phyloP scores from a whole-genome alignment of 208 protist species.

The Crithidia mellificae region DNA sequence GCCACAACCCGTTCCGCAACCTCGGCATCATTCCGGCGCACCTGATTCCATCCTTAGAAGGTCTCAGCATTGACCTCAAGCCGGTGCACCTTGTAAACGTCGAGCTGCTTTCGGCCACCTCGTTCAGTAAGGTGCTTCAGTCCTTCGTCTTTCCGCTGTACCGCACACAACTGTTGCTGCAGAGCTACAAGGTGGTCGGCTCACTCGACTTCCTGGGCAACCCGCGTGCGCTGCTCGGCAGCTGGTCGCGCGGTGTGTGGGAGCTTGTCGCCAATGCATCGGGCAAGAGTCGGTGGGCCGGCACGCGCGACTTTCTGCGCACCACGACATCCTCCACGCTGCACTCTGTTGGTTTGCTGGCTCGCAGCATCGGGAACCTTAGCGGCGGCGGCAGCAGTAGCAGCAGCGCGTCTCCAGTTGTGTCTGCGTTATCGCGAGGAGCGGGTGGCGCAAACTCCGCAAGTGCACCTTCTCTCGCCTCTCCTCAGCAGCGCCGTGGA shows the following conservation, averaged over 20 bases:
- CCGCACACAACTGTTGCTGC: slow-evolving; percentile 62
- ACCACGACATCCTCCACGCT: slow-evolving; percentile 67
- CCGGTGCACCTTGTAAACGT: slow-evolving; percentile 37
- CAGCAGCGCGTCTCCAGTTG: not conserved
- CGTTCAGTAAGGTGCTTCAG: slow-evolving; percentile 23
- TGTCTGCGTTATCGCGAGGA: too few relatives aligned
- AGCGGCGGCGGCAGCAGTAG: slow-evolving; percentile 10
- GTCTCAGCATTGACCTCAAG: slow-evolving; percentile 27
- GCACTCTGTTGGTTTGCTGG: slow-evolving; percentile 72
- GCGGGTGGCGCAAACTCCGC: too few relatives aligned
- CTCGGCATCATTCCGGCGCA: slow-evolving; percentile 28
- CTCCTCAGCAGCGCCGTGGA: slow-evolving; percentile 18
- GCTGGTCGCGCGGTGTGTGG: slow-evolving; percentile 61
- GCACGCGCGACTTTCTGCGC: slow-evolving; percentile 51
- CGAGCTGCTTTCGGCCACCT: slow-evolving; percentile 35
- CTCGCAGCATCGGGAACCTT: slow-evolving; percentile 55
- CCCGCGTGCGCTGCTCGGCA: slow-evolving; percentile 57
- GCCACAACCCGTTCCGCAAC: slow-evolving; percentile 54
- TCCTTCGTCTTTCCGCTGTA: slow-evolving; percentile 57
- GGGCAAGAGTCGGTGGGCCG: slow-evolving; percentile 42
- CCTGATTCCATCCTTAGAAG: slow-evolving; percentile 65
- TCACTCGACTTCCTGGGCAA: slow-evolving; percentile 78
- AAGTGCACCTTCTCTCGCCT: too few relatives aligned
- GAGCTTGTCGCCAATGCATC: slow-evolving; percentile 45
- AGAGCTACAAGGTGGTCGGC: slow-evolving; percentile 76